These are phyloP conservation scores for Xenoacremonium recifei DNA, from an alignment of 2,329 filamentous ascomycete species.

Conservation along the genomic window DNA sequence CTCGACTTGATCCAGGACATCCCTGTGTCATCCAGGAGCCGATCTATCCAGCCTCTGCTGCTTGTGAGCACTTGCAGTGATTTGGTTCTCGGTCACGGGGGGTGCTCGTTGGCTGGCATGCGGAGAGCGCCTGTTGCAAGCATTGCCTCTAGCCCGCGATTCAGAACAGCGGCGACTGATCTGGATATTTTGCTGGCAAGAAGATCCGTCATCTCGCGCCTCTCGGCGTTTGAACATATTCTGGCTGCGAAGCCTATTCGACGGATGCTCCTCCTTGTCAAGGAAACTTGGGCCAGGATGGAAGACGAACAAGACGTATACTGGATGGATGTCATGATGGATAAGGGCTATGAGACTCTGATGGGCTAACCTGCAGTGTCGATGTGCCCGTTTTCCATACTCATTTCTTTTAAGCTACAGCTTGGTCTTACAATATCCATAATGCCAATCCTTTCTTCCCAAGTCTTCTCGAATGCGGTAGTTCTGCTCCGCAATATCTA, in stretches of 20 bases:
- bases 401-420: no score
- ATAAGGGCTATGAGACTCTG: conserved; percentile 28
- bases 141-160: conserved; percentile 15
- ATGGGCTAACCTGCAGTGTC: no score
- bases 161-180: conserved; percentile 6
- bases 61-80: conserved; percentile 43
- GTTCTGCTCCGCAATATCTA: conserved; percentile 69
- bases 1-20: conserved; percentile 40
- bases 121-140: conserved; percentile 10
- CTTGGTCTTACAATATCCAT: conserved; percentile 31
- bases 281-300: conserved; percentile 20
- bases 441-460: conserved; percentile 61
- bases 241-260: conserved; percentile 24
- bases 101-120: conserved; percentile 3
- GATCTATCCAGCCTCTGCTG: conserved; percentile 43
- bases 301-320: conserved; percentile 39
- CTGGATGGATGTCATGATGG: conserved; percentile 42
- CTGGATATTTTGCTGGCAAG: conserved; percentile 16
- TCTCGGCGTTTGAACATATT: conserved; percentile 19
- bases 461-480: conserved; percentile 62
- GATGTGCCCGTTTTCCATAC: no score
- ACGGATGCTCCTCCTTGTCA: conserved; percentile 16
- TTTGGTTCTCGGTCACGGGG: conserved; percentile 34
- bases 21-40: conserved; percentile 42
- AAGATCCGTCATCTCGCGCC: conserved; percentile 13